A percentile compares a stretch with the other conserved stretches of the same genome.
Evolutionary conservation across 2,329 filamentous ascomycete species (phyloP).

Genomic region (Colletotrichum tamarilloi): DNA sequence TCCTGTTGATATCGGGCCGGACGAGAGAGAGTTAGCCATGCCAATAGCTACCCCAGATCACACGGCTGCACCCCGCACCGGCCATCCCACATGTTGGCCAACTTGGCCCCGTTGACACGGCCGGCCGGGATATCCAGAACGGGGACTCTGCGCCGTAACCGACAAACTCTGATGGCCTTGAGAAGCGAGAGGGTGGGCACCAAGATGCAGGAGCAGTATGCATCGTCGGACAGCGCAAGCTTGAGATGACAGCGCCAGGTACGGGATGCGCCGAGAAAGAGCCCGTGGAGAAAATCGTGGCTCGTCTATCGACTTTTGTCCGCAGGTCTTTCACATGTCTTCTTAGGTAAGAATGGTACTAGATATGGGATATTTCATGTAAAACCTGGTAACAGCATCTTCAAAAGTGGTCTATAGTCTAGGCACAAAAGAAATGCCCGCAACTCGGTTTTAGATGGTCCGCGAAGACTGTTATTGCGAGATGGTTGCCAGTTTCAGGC

Average conservation of each 20-base stretch:
- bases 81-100: slow-evolving; percentile 12
- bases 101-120: slow-evolving; percentile 6
- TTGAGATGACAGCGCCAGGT: slow-evolving; percentile 19
- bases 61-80: slow-evolving; percentile 34
- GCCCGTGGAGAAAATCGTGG: slow-evolving; percentile 2
- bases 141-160: slow-evolving; percentile 29
- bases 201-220: slow-evolving; percentile 22
- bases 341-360: not conserved
- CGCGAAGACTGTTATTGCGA: not conserved
- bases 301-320: not conserved
- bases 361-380: not conserved
- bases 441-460: not conserved
- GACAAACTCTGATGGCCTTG: slow-evolving; percentile 28
- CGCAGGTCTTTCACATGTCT: slow-evolving; percentile 2
- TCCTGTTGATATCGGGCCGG: slow-evolving; percentile 36
- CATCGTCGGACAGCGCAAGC: slow-evolving; percentile 1
- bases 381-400: not conserved
- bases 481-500: not conserved
- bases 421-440: not conserved
- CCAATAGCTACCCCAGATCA: slow-evolving; percentile 34
- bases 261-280: slow-evolving; percentile 30
- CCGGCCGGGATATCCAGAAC: slow-evolving; percentile 27
- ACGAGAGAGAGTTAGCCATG: slow-evolving; percentile 4
- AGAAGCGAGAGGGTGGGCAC: slow-evolving; percentile 14
- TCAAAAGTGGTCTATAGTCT: not conserved